These are phyloP conservation scores for Alternaria arborescens DNA, from an alignment of 2,329 filamentous ascomycete genomes.

Conservation along the genomic window DNA sequence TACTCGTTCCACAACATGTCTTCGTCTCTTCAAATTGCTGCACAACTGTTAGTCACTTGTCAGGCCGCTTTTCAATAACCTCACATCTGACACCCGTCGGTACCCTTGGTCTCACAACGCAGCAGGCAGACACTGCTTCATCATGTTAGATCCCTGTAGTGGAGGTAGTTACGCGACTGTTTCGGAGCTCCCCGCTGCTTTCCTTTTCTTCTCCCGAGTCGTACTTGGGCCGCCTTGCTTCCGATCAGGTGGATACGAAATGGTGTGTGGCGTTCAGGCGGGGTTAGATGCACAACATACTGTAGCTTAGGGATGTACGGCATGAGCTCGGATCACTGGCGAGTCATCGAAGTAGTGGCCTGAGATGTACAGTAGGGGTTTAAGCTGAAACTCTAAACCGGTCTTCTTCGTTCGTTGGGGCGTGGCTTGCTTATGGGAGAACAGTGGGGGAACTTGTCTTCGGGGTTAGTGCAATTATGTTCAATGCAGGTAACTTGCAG, in stretches of 20 bases:
- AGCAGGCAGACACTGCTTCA: not conserved
- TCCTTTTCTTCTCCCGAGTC: not conserved
- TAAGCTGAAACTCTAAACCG: not conserved
- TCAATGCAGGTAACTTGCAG: not conserved
- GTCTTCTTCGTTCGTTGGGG: not conserved
- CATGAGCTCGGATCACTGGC: not conserved
- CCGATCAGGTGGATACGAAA: not conserved
- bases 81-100: constrained; percentile 7
- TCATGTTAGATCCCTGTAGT: not conserved
- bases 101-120: not conserved
- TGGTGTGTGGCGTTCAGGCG: not conserved
- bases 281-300: not conserved
- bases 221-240: constrained; percentile 12
- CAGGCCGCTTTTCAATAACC: constrained; percentile 14
- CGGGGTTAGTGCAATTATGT: not conserved
- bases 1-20: not conserved
- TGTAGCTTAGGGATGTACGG: not conserved
- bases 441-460: not conserved
- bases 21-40: not conserved
- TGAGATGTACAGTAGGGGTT: not conserved
- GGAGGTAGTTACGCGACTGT: not conserved
- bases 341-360: not conserved
- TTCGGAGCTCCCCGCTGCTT: not conserved
- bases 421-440: not conserved
- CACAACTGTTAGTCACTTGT: constrained; percentile 8